Evolutionary conservation across 2,329 filamentous ascomycete genomes (phyloP), one percentile per base, ranked within the genome.

Genomic region (Trichoderma arundinaceum): DNA sequence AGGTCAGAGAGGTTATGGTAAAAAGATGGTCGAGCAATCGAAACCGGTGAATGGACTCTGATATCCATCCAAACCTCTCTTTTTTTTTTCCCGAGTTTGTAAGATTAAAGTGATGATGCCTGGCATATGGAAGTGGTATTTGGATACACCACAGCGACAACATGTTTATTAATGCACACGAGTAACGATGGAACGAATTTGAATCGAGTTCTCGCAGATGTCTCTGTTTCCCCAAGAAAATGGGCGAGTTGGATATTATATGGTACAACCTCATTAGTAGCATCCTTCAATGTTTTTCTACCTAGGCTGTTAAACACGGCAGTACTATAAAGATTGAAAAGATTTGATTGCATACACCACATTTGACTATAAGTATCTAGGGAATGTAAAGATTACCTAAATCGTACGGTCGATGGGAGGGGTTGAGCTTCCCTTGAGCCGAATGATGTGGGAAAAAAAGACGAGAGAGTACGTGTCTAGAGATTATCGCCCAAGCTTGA

Each of bases 21-120:
- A 90, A 88, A 79, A 85, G 94, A 68, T 97, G 93, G 92, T 87
- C 91, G 56, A 89, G 89, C 57, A 96, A 96, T 76, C 84, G 94
- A 46, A 94, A 88, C 76, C 78, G 82, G 56, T 66, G 66, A 65
- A 32, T n/a, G 41, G 22, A 10, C 38, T 32, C 41, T 33, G 58
- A n/a, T 8, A 12, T 44, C 53, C 22, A 9, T n/a, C 32, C 32
- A 19, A 32, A 6, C 10, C 39, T 38, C 35, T 38, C 35, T 38
- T 39, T 63, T 38, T 38, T 28, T 43, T 33, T 15, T 19, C 38
- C 22, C 9, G 10, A n/a, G 10, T 22, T 32, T 67, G 52, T 60
- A 53, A 39, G 2, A 49, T 46, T 49, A 32, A 22, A 17, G 33
- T 28, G 46, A 35, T 19, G 7, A 22, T 33, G 19, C 22, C 22